Conservation (phyloP, 441 rosid genomes). For the Metrosideros polymorpha region DNA sequence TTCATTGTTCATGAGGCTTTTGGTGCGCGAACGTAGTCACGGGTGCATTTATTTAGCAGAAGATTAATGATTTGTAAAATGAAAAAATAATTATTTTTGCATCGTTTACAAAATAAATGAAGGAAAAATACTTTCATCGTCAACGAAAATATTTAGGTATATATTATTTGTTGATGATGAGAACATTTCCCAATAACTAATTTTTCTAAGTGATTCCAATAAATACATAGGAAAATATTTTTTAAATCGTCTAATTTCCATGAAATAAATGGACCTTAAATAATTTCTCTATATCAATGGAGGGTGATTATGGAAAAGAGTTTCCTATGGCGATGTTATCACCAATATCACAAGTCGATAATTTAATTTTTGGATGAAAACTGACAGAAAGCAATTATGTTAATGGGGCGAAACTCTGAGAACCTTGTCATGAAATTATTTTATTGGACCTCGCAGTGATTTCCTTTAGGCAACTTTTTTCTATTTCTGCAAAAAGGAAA, state of each 20-base stretch:
- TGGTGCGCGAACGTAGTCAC: fast-evolving
- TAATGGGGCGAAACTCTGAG: not conserved
- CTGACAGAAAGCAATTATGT: not conserved
- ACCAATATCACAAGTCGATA: not conserved
- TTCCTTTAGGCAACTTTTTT: not conserved
- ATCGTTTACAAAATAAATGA: not conserved
- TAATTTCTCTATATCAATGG: not conserved
- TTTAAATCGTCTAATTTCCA: not conserved
- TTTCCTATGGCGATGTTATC: not conserved
- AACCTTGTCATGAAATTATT: not conserved
- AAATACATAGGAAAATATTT: not conserved
- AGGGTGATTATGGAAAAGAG: not conserved
- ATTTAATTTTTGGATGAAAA: not conserved
- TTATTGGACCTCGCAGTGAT: not conserved
- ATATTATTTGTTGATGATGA: not conserved
- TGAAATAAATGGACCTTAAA: not conserved
- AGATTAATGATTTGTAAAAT: not conserved
- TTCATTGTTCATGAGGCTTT: not conserved
- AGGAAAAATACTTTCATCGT: not conserved
- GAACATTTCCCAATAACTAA: not conserved
- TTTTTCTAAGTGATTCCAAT: not conserved
- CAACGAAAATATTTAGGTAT: not conserved
- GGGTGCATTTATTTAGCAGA: not conserved
- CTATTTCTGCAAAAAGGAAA: not conserved
- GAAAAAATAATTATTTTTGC: too few relatives aligned